Evolutionary conservation across 164 flowering plant species (phyloP).

Genomic region (Chimonanthus praecox): DNA sequence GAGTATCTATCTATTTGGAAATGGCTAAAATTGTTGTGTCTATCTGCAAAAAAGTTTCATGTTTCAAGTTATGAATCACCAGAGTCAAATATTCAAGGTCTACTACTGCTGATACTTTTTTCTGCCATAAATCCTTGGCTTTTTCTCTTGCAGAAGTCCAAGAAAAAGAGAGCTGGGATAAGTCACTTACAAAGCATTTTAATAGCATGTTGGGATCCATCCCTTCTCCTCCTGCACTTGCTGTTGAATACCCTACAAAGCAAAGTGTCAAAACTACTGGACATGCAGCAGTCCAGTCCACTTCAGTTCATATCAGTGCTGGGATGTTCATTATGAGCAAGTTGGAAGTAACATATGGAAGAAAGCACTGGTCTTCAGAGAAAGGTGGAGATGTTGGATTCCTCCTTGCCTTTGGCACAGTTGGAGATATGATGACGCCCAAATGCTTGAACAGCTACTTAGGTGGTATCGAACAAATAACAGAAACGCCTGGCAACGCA

Average conservation of each 20-base stretch:
- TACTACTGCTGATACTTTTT: neutral
- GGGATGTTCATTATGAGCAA: constrained; percentile 35
- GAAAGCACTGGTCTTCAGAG: constrained; percentile 26
- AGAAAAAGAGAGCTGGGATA: constrained; percentile 8
- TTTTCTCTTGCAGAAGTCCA: constrained; percentile 35
- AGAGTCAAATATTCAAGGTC: neutral
- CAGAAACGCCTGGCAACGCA: constrained; percentile 29
- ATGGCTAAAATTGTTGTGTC: too few relatives aligned
- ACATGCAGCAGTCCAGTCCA: constrained; percentile 24
- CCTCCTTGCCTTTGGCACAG: constrained; percentile 23
- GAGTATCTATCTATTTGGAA: too few relatives aligned
- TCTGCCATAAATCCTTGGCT: too few relatives aligned
- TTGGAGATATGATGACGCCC: constrained; percentile 9
- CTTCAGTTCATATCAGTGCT: constrained; percentile 52
- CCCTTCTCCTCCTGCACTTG: constrained; percentile 61
- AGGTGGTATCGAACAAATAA: constrained; percentile 5
- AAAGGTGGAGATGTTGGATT: constrained; percentile 34
- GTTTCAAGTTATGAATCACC: too few relatives aligned
- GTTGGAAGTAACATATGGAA: constrained; percentile 19
- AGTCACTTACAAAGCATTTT: constrained; percentile 33
- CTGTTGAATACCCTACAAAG: constrained; percentile 46
- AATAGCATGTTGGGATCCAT: constrained; percentile 42
- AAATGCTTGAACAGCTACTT: neutral
- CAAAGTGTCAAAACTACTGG: constrained; percentile 25
- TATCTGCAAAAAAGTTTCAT: too few relatives aligned